Conservation (phyloP, 2,329 filamentous ascomycete species). For the Sporothrix euskadiensis region DNA sequence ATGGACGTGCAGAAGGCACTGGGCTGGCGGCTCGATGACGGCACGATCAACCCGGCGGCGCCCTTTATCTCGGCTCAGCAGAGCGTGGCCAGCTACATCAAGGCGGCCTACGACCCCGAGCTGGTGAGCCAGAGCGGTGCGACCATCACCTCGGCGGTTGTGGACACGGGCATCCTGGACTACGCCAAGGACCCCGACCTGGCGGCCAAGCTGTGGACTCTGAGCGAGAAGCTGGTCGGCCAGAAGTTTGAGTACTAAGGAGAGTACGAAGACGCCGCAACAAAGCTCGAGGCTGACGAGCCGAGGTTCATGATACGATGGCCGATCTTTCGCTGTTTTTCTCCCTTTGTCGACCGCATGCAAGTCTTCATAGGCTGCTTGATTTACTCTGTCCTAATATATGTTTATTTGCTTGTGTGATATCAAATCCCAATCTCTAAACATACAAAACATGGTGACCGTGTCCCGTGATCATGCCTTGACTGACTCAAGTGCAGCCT, state of each 20-base stretch:
- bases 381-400: not conserved
- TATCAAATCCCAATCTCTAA: not conserved
- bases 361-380: not conserved
- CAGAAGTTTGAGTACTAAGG: conserved; percentile 34
- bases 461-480: conserved; percentile 10
- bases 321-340: not conserved
- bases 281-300: not conserved
- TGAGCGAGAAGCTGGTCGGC: conserved; percentile 47
- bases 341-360: not conserved
- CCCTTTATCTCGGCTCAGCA: conserved; percentile 35
- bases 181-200: conserved; percentile 32
- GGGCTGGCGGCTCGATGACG: conserved; percentile 35
- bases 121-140: conserved; percentile 33
- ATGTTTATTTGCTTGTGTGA: not conserved
- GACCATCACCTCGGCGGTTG: conserved; percentile 17
- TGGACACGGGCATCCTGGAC: conserved; percentile 40
- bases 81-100: conserved; percentile 41
- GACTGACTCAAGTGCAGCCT: not conserved
- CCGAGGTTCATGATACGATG: not conserved
- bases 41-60: conserved; percentile 44
- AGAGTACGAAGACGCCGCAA: not conserved
- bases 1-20: conserved; percentile 8
- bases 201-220: conserved; percentile 46
- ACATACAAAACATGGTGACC: not conserved
- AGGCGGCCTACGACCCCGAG: conserved; percentile 43